Evolutionary conservation across 495 filamentous ascomycete species (phyloP).

Genomic region (Podospora tetraspora): DNA sequence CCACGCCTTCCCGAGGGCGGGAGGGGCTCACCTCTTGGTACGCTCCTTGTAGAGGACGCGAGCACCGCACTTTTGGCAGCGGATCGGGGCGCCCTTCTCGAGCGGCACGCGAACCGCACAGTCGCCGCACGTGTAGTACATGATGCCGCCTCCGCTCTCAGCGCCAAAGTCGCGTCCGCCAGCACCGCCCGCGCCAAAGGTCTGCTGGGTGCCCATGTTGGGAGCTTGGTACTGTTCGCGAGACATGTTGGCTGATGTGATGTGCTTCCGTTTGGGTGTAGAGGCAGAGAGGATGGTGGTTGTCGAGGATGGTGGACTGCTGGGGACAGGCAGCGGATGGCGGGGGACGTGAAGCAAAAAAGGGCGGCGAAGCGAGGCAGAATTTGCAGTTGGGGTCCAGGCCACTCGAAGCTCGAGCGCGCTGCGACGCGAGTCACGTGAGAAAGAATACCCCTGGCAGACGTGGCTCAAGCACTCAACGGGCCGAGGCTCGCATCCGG

Average conservation of each 20-base stretch:
- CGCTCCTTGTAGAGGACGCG: conserved; percentile 96
- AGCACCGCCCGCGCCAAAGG: conserved; percentile 20
- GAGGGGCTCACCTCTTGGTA: conserved; percentile 76
- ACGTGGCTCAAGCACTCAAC: not conserved
- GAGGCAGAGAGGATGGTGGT: not conserved
- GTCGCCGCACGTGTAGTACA: conserved; percentile 89
- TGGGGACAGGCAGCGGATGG: conserved; percentile 1
- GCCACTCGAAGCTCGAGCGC: not conserved
- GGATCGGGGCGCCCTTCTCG: conserved; percentile 78
- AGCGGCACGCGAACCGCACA: conserved; percentile 78
- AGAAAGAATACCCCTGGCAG: not conserved
- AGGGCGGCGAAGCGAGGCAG: conserved; percentile 30
- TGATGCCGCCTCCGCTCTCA: conserved; percentile 40
- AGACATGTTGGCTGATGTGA: conserved; percentile 39
- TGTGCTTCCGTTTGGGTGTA: not conserved
- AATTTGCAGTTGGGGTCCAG: conserved; percentile 15
- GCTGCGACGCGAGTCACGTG: not conserved
- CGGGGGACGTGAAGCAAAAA: conserved; percentile 23
- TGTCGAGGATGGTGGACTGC: not conserved
- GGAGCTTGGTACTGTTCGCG: conserved; percentile 60
- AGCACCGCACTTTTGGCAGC: conserved; percentile 94
- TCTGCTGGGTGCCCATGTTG: conserved; percentile 32
- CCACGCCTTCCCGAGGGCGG: not conserved
- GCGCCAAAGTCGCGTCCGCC: conserved; percentile 28
- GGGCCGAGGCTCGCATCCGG: not conserved